Evolutionary conservation across 768 basidiomycete species (phyloP).

Genomic region (Dioszegia aurantiaca): DNA sequence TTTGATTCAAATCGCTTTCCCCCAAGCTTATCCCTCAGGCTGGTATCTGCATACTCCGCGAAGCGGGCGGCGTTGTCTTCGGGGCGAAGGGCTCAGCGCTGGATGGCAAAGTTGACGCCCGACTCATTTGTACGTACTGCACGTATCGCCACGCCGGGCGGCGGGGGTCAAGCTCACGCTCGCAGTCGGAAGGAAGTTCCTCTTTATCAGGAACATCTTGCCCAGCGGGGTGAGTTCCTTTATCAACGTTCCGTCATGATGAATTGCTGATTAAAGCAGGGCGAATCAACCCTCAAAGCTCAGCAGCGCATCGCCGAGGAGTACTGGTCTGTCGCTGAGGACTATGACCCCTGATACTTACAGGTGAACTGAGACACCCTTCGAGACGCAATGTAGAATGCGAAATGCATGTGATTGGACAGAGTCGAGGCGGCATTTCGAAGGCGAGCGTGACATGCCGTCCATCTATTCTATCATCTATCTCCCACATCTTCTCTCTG

Average conservation of each 20-base stretch:
- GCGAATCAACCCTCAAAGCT: constrained; percentile 65
- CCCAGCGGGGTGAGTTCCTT: constrained; percentile 30
- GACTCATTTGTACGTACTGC: constrained; percentile 24
- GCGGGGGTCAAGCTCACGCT: constrained; percentile 11
- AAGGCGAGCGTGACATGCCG: too few species aligned
- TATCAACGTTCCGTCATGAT: too few species aligned
- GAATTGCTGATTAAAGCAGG: constrained; percentile 39
- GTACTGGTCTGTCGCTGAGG: constrained; percentile 62
- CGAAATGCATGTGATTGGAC: too few species aligned
- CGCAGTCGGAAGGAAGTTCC: constrained; percentile 44
- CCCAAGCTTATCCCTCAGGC: too few species aligned
- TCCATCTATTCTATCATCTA: neutral
- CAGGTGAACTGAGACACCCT: too few species aligned
- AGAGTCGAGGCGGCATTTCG: too few species aligned
- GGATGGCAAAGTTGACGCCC: constrained; percentile 52
- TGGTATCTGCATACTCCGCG: constrained; percentile 83
- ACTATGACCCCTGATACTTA: constrained; percentile 25
- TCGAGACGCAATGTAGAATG: neutral
- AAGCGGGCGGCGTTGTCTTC: constrained; percentile 77
- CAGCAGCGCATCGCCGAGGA: constrained; percentile 79
- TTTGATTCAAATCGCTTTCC: too few species aligned
- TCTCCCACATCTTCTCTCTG: too few species aligned
- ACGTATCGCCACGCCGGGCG: constrained; percentile 14
- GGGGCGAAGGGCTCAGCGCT: constrained; percentile 57
- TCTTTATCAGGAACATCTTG: constrained; percentile 50